These are phyloP conservation scores for Sordariomycetes sp. DNA, from an alignment of 2,329 filamentous ascomycete species.

Conservation along the genomic window DNA sequence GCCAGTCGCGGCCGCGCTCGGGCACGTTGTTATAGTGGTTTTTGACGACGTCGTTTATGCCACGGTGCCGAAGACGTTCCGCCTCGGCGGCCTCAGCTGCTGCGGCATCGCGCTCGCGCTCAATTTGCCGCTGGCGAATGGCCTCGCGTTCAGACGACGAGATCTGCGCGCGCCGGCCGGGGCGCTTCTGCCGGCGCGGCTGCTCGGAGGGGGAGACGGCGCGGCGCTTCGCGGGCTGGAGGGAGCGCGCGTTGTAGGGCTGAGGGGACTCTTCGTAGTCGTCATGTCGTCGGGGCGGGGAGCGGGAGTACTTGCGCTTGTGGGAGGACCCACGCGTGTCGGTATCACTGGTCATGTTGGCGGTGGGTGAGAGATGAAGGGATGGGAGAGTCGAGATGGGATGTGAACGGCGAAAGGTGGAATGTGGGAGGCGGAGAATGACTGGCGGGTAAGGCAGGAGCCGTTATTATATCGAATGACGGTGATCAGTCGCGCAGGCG, in stretches of 20 bases:
- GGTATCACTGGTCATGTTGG: constrained; percentile 2
- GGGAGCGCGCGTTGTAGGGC: constrained; percentile 44
- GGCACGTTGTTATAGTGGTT: constrained; percentile 96
- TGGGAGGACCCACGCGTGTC: constrained; percentile 1
- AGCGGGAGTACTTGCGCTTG: constrained; percentile 21
- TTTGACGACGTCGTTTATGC: constrained; percentile 71
- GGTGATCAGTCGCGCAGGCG: background rate
- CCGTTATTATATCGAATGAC: background rate
- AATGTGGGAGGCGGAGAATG: background rate
- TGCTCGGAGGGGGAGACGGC: constrained; percentile 38
- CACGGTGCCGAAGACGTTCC: constrained; percentile 26
- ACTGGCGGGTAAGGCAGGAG: background rate
- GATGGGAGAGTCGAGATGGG: background rate
- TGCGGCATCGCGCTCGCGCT: constrained; percentile 34
- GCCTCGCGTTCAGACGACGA: constrained; percentile 54
- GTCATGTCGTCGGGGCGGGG: constrained; percentile 9
- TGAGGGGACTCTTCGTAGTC: constrained; percentile 36
- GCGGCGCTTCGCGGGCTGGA: constrained; percentile 45
- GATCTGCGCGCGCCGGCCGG: constrained; percentile 53
- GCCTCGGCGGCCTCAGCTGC: constrained; percentile 20
- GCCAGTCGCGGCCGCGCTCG: constrained; percentile 86
- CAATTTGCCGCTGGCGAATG: constrained; percentile 47
- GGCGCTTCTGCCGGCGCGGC: constrained; percentile 56
- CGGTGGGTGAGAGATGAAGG: background rate
- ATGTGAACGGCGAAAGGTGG: too few species aligned